Percentiles rank a stretch among this genome's conserved stretches.
These are phyloP conservation scores for Xanthoparmelia taractica DNA, from an alignment of 495 filamentous ascomycete genomes.

Conservation along the genomic window DNA sequence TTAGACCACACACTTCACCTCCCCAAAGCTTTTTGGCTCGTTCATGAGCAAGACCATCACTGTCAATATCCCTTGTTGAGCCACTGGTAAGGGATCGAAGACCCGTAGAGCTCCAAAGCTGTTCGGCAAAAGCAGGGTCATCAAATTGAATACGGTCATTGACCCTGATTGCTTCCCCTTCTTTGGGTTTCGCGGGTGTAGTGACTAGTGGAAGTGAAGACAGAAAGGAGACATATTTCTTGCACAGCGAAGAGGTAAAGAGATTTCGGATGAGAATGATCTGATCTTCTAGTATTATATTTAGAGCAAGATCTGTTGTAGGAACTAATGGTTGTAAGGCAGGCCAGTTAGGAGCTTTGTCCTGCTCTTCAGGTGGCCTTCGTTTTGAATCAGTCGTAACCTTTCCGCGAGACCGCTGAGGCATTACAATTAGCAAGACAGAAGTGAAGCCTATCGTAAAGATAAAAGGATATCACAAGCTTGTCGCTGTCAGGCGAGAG, in stretches of 20 bases:
- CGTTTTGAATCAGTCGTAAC: neutral
- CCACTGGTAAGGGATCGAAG: constrained; percentile 42
- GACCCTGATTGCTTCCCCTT: constrained; percentile 74
- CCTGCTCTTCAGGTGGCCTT: neutral
- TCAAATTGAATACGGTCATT: constrained; percentile 88
- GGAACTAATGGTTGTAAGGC: constrained; percentile 66
- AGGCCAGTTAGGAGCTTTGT: constrained; percentile 61
- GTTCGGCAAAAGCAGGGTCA: constrained; percentile 65
- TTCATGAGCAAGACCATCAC: constrained; percentile 25
- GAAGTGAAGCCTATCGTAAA: neutral
- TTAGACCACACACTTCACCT: constrained; percentile 76
- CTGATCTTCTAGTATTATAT: constrained; percentile 54
- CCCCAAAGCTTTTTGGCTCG: constrained; percentile 55
- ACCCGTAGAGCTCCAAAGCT: constrained; percentile 60
- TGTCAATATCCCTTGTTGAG: constrained; percentile 21
- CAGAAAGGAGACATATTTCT: constrained; percentile 72
- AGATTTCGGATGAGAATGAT: constrained; percentile 72
- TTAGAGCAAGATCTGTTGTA: constrained; percentile 52
- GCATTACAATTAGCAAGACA: neutral
- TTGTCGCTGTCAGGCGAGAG: neutral
- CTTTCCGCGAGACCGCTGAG: constrained; percentile 1
- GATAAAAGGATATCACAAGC: neutral
- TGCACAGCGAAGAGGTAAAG: constrained; percentile 72
- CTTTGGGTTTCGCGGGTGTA: constrained; percentile 77
- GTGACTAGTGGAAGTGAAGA: constrained; percentile 66